Evolutionary conservation across 176 grass and related monocot species (phyloP).

Genomic region (Hordeum vulgare): MorexV3_pseudomolecules_assembly NC_058519.1:624408349-624408848

Average conservation of each 20-base stretch:
- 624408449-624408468: too few species aligned
- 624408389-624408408: too few species aligned
- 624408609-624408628: not conserved
- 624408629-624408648: not conserved
- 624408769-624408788: slow-evolving; percentile 94
- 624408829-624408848: slow-evolving; percentile 75
- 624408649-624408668: not conserved
- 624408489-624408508: too few species aligned
- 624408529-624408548: not conserved
- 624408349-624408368: too few species aligned
- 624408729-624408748: slow-evolving; percentile 19
- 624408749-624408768: slow-evolving; percentile 38
- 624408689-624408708: not conserved
- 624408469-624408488: too few species aligned
- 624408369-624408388: too few species aligned
- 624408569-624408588: not conserved
- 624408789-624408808: slow-evolving; percentile 72
- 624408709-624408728: too few species aligned
- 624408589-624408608: not conserved
- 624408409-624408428: too few species aligned
- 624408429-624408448: too few species aligned
- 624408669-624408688: not conserved
- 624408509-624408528: not conserved
- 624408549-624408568: too few species aligned
- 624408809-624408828: slow-evolving; percentile 63